Conservation (phyloP, 192 early-diverging fungal genomes). For the Umbelopsis isabellina region DNA sequence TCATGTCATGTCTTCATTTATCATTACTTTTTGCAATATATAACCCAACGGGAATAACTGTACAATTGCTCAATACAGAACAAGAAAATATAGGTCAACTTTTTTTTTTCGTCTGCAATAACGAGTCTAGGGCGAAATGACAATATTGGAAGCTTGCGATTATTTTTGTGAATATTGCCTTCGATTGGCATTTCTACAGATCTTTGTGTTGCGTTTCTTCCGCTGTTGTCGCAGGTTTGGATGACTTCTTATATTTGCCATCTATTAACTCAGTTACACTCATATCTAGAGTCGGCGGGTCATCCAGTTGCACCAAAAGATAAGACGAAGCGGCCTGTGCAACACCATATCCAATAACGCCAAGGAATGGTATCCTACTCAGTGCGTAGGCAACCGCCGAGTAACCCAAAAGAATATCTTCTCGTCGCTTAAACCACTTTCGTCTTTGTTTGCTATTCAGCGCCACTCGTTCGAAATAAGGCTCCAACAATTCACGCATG, state of each 20-base stretch:
- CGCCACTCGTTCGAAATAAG: slow-evolving; percentile 60
- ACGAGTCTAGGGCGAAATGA: too few relatives aligned
- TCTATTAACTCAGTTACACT: neutral
- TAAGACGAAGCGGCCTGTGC: slow-evolving; percentile 53
- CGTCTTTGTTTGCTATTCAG: slow-evolving; percentile 50
- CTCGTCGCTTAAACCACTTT: slow-evolving; percentile 59
- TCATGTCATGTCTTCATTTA: neutral
- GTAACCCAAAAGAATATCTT: slow-evolving; percentile 62
- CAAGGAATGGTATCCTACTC: slow-evolving; percentile 55
- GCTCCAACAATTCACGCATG: slow-evolving; percentile 63
- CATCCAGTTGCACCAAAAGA: slow-evolving; percentile 32
- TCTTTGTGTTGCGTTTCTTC: neutral
- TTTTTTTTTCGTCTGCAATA: neutral
- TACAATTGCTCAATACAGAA: slow-evolving; percentile 18
- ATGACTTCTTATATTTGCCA: neutral
- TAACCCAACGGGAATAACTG: neutral
- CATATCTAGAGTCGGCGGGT: slow-evolving; percentile 27
- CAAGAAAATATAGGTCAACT: neutral
- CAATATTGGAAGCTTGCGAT: too few relatives aligned
- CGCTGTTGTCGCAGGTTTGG: neutral
- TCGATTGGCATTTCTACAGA: neutral
- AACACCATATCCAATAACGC: slow-evolving; percentile 57
- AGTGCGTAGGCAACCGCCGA: slow-evolving; percentile 56
- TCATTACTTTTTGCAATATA: too few relatives aligned
- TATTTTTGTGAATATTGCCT: neutral